A percentile compares a stretch with the other conserved stretches of the same genome.
Evolutionary conservation across 2,329 filamentous ascomycete species (phyloP).

Genomic region (Phaeosphaeriaceae sp.): DNA sequence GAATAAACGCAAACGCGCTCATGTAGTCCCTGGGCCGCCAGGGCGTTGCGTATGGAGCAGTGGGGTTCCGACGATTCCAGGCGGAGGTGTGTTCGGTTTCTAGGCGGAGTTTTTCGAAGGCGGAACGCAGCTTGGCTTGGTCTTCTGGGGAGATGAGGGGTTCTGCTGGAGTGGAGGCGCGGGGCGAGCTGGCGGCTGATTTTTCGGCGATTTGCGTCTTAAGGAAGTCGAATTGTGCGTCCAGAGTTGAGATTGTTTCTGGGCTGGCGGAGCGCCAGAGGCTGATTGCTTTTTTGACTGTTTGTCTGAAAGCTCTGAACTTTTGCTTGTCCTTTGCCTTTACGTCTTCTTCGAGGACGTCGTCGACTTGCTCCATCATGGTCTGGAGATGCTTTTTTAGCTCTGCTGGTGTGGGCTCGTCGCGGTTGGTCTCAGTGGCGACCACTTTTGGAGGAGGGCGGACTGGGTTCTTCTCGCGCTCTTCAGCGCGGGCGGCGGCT

Average conservation of each 20-base stretch:
- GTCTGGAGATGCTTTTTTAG: constrained; percentile 45
- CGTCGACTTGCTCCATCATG: constrained; percentile 62
- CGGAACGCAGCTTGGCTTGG: constrained; percentile 60
- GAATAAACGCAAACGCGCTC: constrained; percentile 92
- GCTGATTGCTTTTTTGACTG: constrained; percentile 69
- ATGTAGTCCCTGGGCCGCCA: constrained; percentile 90
- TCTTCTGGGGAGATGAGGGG: constrained; percentile 60
- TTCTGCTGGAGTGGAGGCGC: constrained; percentile 13
- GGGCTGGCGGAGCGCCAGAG: constrained; percentile 56
- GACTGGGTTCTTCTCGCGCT: constrained; percentile 27
- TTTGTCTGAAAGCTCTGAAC: constrained; percentile 74
- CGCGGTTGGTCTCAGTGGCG: constrained; percentile 16
- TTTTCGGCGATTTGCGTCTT: constrained; percentile 31
- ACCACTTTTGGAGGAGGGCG: constrained; percentile 19
- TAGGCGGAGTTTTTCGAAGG: constrained; percentile 69
- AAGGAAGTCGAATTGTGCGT: constrained; percentile 57
- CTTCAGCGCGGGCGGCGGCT: constrained; percentile 37
- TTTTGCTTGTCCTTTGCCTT: constrained; percentile 77
- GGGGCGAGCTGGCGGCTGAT: constrained; percentile 9
- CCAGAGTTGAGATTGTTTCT: constrained; percentile 54
- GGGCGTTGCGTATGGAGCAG: constrained; percentile 85
- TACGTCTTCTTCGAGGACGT: constrained; percentile 65
- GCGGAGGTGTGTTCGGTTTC: constrained; percentile 80
- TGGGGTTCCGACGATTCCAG: constrained; percentile 41
- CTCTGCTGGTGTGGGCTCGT: constrained; percentile 38